Conservation (phyloP, 345 rosid species). For the Noccaea bulbosa region DNA sequence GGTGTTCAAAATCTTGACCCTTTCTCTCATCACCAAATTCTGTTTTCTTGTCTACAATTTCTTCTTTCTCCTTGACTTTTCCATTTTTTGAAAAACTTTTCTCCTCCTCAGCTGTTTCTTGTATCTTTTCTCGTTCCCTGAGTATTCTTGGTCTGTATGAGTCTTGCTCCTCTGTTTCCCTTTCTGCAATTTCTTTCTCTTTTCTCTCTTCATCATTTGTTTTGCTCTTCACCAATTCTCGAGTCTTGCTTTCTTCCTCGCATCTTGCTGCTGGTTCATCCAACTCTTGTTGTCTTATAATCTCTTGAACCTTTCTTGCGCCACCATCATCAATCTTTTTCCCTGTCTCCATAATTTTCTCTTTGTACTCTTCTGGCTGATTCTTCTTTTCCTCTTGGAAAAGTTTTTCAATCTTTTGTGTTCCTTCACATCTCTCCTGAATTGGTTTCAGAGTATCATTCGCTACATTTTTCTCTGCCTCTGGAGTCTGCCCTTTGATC, state of each 20-base stretch:
- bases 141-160: conserved; percentile 23
- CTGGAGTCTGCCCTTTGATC: neutral
- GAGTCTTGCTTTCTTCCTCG: conserved; percentile 15
- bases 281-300: conserved; percentile 13
- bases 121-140: neutral
- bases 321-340: neutral
- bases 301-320: conserved; percentile 15
- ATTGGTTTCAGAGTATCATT: neutral
- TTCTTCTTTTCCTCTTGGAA: neutral
- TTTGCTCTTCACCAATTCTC: conserved; percentile 3
- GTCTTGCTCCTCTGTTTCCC: conserved; percentile 29
- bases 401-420: neutral
- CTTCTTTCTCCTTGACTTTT: conserved; percentile 2
- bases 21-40: conserved; percentile 13
- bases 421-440: conserved; percentile 21
- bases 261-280: neutral
- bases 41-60: conserved; percentile 13
- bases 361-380: conserved; percentile 11
- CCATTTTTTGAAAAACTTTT: neutral
- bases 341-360: neutral
- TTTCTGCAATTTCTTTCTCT: conserved; percentile 16
- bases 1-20: conserved; percentile 3
- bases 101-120: conserved; percentile 23
- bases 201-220: conserved; percentile 16
- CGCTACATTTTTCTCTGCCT: neutral